Conservation (phyloP, 352 stramenopile genomes). For the Globisporangium paroecandrum region DNA sequence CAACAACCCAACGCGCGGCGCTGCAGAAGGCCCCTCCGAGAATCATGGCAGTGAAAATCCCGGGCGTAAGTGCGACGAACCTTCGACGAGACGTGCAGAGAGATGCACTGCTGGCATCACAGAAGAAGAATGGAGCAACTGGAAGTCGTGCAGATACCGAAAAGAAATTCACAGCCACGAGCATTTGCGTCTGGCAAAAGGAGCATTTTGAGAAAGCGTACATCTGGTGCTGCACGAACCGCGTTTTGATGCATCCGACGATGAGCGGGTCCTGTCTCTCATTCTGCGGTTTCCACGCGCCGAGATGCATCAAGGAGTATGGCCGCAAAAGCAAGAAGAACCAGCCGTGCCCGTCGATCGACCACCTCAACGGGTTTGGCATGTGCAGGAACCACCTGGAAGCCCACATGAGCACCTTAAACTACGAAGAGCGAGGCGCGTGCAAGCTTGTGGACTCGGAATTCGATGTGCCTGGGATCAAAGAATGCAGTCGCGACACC, state of each 20-base stretch:
- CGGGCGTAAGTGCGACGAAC: constrained; percentile 34
- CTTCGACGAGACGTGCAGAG: constrained; percentile 26
- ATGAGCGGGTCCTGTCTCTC: constrained; percentile 47
- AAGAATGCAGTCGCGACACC: constrained; percentile 46
- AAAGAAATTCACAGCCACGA: constrained; percentile 21
- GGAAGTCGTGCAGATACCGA: constrained; percentile 8
- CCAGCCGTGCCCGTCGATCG: constrained; percentile 36
- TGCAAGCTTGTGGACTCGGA: constrained; percentile 50
- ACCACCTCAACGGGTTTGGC: constrained; percentile 54
- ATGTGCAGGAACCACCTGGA: constrained; percentile 74
- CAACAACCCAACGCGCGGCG: constrained; percentile 31
- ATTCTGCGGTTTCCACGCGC: constrained; percentile 63
- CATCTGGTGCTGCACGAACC: constrained; percentile 58
- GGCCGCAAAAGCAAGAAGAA: constrained; percentile 30
- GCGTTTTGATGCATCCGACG: constrained; percentile 57
- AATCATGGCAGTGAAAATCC: constrained; percentile 33
- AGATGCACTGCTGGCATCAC: constrained; percentile 15
- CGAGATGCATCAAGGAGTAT: constrained; percentile 62
- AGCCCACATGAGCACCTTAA: constrained; percentile 49
- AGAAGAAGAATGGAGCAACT: constrained; percentile 9
- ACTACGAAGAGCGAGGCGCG: constrained; percentile 40
- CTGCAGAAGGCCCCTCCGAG: constrained; percentile 47
- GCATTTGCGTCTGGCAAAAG: constrained; percentile 53
- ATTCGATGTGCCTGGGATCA: constrained; percentile 60
- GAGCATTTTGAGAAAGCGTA: constrained; percentile 49